Evolutionary conservation across 78 protist species (phyloP), one percentile per base, ranked within the genome.

Genomic region (Guillardia theta): DNA sequence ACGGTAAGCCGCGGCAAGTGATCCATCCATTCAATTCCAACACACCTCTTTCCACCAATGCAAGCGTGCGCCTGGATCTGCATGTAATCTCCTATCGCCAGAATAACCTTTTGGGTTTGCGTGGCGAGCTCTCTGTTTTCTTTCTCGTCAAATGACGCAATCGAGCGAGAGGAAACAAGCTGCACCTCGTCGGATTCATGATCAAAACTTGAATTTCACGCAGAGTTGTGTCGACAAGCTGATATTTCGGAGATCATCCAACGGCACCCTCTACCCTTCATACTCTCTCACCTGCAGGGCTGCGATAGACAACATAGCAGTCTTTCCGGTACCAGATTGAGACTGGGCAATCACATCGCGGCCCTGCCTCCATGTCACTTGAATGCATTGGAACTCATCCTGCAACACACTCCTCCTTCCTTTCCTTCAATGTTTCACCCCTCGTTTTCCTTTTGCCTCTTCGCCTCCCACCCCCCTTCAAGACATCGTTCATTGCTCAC

Each of bases 271-370:
- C n/a, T n/a, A n/a, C n/a, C n/a, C n/a, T n/a, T n/a, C n/a, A n/a
- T n/a, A n/a, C n/a, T n/a, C 62, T 53, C 12, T 53, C 44, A 70
- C 19, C 83, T 80, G 90, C 43, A 95, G 97, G 33, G 93, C 46
- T 4, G 95, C 95, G 43, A 94, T 77, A 22, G 50, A 58, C 45
- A 97, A 93, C 37, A 95, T 94, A n/a, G 97, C 94, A 24, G 97
- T 95, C 92, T 96, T 96, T 44, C 97, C 97, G 41, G 97, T 96
- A 70, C 99, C 98, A n/a, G 97, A 95, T 94, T 97, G 99, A 54
- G 99, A 96, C 96, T 98, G 99, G n/a, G 99, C 99, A 30, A 99
- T 99, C 9, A 98, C 98, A 93, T 99, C 99, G 36, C 98, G 97
- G 27, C 99, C 98, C 78, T 88, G 95, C 39, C 96, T 46, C n/a